phyloP scores from a whole-genome alignment of 1,284 basidiomycete species.

The Agroathelia rolfsii region DNA sequence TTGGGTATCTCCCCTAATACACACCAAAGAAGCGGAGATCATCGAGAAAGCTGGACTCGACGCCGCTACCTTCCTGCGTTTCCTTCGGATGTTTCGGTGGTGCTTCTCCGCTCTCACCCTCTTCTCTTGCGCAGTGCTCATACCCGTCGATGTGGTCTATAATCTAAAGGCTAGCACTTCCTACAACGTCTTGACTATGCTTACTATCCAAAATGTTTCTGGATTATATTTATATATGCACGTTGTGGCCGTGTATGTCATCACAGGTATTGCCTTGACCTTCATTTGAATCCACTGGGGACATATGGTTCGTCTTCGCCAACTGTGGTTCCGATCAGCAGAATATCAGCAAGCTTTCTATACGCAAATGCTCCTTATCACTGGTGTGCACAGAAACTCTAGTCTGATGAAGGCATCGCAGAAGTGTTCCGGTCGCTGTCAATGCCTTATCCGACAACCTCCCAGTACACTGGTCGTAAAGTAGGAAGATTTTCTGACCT shows the following conservation, averaged over 20 bases:
- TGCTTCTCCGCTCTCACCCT: slow-evolving; percentile 38
- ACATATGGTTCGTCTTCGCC: slow-evolving; percentile 47
- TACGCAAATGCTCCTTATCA: slow-evolving; percentile 57
- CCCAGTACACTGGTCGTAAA: slow-evolving; percentile 60
- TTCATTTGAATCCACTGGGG: slow-evolving; percentile 59
- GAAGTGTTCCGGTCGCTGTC: slow-evolving; percentile 54
- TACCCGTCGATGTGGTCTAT: slow-evolving; percentile 46
- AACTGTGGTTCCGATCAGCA: slow-evolving; percentile 54
- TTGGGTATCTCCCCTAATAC: slow-evolving; percentile 57
- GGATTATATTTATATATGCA: slow-evolving; percentile 56
- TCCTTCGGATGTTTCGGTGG: slow-evolving; percentile 56
- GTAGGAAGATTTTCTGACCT: slow-evolving; percentile 61
- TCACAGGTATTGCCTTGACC: slow-evolving; percentile 45
- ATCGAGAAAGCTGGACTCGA: slow-evolving; percentile 63
- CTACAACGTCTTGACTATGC: slow-evolving; percentile 39
- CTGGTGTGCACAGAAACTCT: slow-evolving; percentile 49
- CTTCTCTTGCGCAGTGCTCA: slow-evolving; percentile 42
- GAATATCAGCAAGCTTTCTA: slow-evolving; percentile 59
- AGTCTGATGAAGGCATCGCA: slow-evolving; percentile 61
- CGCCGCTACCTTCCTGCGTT: slow-evolving; percentile 61
- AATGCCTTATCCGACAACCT: slow-evolving; percentile 67
- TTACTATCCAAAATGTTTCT: slow-evolving; percentile 59
- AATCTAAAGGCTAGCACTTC: slow-evolving; percentile 22
- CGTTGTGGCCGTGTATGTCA: slow-evolving; percentile 51
- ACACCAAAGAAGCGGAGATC: slow-evolving; percentile 52